Base-by-base conservation (phyloP, 208 protist species). In the Eutreptiella sp. region DNA sequence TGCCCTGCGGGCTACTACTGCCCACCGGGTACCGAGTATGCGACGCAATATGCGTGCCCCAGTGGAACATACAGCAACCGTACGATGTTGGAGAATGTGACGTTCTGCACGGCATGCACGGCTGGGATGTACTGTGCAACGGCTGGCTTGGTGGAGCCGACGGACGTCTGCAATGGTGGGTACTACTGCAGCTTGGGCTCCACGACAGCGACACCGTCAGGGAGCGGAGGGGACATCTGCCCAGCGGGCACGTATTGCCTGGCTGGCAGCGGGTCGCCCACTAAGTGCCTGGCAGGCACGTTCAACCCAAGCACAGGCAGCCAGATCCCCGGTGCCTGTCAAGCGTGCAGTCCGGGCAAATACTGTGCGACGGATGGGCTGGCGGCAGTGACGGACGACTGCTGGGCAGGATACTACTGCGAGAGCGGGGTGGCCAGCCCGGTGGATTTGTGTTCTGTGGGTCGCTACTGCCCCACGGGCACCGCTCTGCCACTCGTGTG, bases 181-280 rank as follows among this genome's bases (percentile, higher is more conserved):
- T 57, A 57, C 50, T 57, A 42, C 36, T 57, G 50, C 36, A 11
- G 33, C 14, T 33, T 11, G 36, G 50, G 11, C 9, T 57, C 50
- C 11, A 46, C 14, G n/a, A 57, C 41, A 45, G 28, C 11, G 14
- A 9, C 53, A 16, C 11, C 27, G 19, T 7, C 53, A 9, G 27
- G 54, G 16, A 63, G 54, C 27, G 42, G 31, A 3, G n/a, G 14
- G 36, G 23, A 42, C 9, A 42, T 16, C n/a, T 71, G 66, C 48
- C 68, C 62, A 2, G 67, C 63, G 21, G 74, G 74, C 23, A 72
- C 63, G 46, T 76, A 66, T 46, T 76, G 70, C 35, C 58, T 41
- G 14, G 43, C 2, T 34, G 66, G 57, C 35, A 73, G 66, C 2
- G 21, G 59, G 19, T 3, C 14, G 2, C 29, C 47, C 29, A 28